Evolutionary conservation across 2,329 filamentous ascomycete species (phyloP).

Genomic region (Alternaria brassicae): DNA sequence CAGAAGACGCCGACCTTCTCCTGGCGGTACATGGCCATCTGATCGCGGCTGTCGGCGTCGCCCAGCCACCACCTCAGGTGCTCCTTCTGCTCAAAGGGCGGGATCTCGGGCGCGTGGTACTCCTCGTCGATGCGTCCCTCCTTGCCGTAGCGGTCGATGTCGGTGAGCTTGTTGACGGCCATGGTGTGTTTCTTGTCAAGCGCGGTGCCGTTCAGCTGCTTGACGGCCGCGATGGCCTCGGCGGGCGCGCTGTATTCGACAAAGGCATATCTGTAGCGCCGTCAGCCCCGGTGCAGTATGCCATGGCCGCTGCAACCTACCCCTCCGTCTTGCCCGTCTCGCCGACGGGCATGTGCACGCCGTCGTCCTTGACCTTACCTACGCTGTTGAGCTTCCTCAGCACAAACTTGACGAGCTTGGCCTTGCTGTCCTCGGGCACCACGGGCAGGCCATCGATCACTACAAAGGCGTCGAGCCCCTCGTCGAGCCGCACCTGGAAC

Average conservation of each 20-base stretch:
- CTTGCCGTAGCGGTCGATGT: conserved; percentile 93
- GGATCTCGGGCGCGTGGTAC: conserved; percentile 81
- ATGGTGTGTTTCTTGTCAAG: conserved; percentile 98
- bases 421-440: conserved; percentile 88
- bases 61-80: conserved; percentile 93
- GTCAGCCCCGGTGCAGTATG: conserved; percentile 21
- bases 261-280: conserved; percentile 79
- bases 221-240: conserved; percentile 87
- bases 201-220: conserved; percentile 82
- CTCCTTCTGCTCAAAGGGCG: conserved; percentile 89
- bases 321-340: conserved; percentile 85
- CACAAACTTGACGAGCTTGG: conserved; percentile 95
- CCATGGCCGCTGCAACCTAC: conserved; percentile 59
- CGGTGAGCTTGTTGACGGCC: conserved; percentile 96
- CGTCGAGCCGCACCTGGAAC: conserved; percentile 94
- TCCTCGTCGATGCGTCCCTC: conserved; percentile 94
- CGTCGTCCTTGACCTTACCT: conserved; percentile 84
- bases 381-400: conserved; percentile 89
- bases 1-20: conserved; percentile 95
- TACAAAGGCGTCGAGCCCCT: conserved; percentile 95
- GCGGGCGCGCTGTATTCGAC: conserved; percentile 92
- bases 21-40: conserved; percentile 92
- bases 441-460: conserved; percentile 92
- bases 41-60: conserved; percentile 87
- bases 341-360: conserved; percentile 91